Conservation (phyloP, 495 filamentous ascomycete species). For the Ascobolus immersus region DNA sequence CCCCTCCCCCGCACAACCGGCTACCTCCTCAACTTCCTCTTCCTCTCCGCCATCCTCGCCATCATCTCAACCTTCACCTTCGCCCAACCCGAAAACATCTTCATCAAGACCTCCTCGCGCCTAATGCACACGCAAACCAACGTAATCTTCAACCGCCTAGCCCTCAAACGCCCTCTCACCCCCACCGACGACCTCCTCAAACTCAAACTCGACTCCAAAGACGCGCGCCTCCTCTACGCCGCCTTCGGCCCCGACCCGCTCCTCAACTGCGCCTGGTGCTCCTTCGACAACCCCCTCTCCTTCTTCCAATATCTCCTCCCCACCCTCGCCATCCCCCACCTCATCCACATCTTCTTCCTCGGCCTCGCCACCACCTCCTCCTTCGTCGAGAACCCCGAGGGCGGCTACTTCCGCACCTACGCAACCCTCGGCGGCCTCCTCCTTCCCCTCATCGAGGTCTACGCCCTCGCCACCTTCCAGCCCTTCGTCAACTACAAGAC, state of each 20-base stretch:
- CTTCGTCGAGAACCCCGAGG: slow-evolving; percentile 36
- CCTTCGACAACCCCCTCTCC: slow-evolving; percentile 57
- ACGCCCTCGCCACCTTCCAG: slow-evolving; percentile 31
- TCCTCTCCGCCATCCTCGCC: slow-evolving; percentile 28
- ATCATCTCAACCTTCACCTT: slow-evolving; percentile 37
- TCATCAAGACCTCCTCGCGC: slow-evolving; percentile 48
- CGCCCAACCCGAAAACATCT: slow-evolving; percentile 59
- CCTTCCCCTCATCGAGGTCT: slow-evolving; percentile 39
- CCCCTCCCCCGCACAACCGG: slow-evolving; percentile 28
- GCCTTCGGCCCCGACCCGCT: slow-evolving; percentile 69
- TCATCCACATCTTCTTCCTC: slow-evolving; percentile 13
- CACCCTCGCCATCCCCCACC: not conserved
- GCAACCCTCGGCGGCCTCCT: slow-evolving; percentile 47
- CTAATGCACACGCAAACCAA: slow-evolving; percentile 54
- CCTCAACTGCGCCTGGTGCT: slow-evolving; percentile 56
- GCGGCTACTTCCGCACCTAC: slow-evolving; percentile 50
- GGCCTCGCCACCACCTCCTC: slow-evolving; percentile 33
- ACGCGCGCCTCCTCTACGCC: slow-evolving; percentile 49
- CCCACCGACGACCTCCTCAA: slow-evolving; percentile 35
- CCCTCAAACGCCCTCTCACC: not conserved
- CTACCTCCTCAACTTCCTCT: slow-evolving; percentile 36
- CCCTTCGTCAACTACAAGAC: slow-evolving; percentile 31
- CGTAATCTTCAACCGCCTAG: slow-evolving; percentile 67
- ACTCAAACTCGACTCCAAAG: slow-evolving; percentile 35
- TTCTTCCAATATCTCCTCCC: slow-evolving; percentile 55